Base-by-base conservation (phyloP, 2,329 filamentous ascomycete species). In the Pezicula rhizophila region DNA sequence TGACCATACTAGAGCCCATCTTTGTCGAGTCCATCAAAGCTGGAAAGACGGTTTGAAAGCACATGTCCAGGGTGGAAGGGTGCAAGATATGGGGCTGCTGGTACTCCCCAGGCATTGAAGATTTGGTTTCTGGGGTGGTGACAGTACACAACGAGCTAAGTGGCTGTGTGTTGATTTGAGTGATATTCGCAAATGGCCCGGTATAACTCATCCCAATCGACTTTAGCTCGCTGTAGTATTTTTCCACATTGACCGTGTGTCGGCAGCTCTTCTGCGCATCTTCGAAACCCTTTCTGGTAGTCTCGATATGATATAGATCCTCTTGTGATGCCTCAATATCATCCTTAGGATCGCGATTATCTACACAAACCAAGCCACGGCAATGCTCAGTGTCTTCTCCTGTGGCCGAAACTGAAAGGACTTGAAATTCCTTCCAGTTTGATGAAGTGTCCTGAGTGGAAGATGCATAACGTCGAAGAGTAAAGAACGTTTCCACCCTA, bases 81-180 rank as follows among this genome's bases (percentile, higher is more conserved):
- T 81, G 78, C 20, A 81, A 69, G 5, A 78, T 49, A 51, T 80
- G 75, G 4, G 71, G 66, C 49, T 72, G 79, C 56, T 80, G 76
- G 47, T 74, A 79, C 12, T 69, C 63, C 35, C 66, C 66, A 0
- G 77, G 78, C 78, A 81, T 81, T 1, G 58, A 53, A 1, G 61
- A 52, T 1, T 59, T 59, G 0, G 72, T 76, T 39, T 76, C 68
- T 2, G 67, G 66, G 3, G 73, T 59, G 8, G 59, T 51, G 8
- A 73, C 55, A 3, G 62, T 59, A 2, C 62, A 65, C 5, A 61
- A 51, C 1, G 62, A 60, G 15, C 57, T 58, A 4, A 20, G 31
- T 17, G 55, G 53, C 4, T 64, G 67, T 8, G 71, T 68, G 26
- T 64, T 65, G 55, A 70, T 73, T 47, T 71, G 68, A 37, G 63